Conservation (phyloP, 352 stramenopile genomes). For the Phytophthora pistaciae region DNA sequence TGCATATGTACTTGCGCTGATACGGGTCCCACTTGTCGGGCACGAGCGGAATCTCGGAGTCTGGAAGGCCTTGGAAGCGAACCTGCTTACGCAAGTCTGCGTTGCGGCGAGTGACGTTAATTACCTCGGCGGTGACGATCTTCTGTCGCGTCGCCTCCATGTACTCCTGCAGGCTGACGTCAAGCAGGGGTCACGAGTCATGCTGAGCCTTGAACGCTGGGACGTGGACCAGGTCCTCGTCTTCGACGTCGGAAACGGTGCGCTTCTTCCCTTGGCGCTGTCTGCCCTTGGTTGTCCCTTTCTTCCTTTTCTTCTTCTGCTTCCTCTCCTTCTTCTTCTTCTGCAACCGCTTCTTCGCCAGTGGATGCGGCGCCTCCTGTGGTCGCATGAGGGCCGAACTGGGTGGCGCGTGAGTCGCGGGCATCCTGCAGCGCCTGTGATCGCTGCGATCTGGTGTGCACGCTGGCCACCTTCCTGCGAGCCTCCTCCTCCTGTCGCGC, state of each 20-base stretch:
- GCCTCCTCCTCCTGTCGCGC: not conserved
- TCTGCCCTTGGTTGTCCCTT: not conserved
- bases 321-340: not conserved
- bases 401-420: not conserved
- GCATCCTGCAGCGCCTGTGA: not conserved
- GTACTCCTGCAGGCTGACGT: not conserved
- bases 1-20: slow-evolving; percentile 18
- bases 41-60: slow-evolving; percentile 4
- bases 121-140: slow-evolving; percentile 9
- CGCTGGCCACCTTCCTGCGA: not conserved
- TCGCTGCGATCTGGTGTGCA: not conserved
- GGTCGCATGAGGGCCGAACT: not conserved
- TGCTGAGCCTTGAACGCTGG: not conserved
- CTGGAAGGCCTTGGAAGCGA: not conserved
- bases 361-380: not conserved
- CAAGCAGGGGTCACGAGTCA: not conserved
- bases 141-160: not conserved
- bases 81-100: not conserved
- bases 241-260: not conserved
- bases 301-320: not conserved
- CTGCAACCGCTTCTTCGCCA: not conserved
- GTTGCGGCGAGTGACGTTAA: not conserved
- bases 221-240: not conserved
- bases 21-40: slow-evolving; percentile 1
- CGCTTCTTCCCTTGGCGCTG: slow-evolving; percentile 1